These are phyloP conservation scores for Avena insularis DNA, from an alignment of 176 grass and related monocot species.

Conservation along the genomic window DNA sequence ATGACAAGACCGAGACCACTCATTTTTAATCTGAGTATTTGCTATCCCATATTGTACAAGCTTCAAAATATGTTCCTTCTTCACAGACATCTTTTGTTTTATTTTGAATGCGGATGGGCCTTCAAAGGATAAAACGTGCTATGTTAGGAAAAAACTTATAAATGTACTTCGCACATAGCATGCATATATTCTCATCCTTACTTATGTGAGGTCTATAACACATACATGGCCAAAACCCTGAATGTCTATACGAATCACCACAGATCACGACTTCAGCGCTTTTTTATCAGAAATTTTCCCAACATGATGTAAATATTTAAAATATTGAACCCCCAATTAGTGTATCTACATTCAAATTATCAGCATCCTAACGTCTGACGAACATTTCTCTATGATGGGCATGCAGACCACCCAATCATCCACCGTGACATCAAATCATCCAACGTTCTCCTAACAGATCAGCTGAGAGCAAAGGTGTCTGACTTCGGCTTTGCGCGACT, in stretches of 20 bases:
- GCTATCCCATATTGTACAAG: background rate
- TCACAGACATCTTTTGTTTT: background rate
- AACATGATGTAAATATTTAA: background rate
- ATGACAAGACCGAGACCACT: background rate
- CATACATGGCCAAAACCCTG: background rate
- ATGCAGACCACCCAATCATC: constrained; percentile 91
- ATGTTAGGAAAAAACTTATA: background rate
- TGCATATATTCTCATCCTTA: background rate
- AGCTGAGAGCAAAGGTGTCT: constrained; percentile 81
- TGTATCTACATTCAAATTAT: constrained; percentile 7
- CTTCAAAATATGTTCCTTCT: background rate
- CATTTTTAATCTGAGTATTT: background rate
- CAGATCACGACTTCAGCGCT: background rate
- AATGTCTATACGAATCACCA: constrained; percentile 7
- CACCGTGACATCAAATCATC: constrained; percentile 93
- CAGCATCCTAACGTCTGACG: constrained; percentile 24
- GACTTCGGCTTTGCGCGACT: constrained; percentile 88
- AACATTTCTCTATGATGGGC: constrained; percentile 7
- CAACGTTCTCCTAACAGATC: constrained; percentile 83
- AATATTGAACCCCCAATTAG: background rate
- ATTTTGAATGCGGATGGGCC: background rate
- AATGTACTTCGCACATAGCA: background rate
- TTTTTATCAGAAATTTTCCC: background rate
- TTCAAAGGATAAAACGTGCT: background rate
- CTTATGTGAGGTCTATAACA: background rate